Base-by-base conservation (phyloP, 2,329 filamentous ascomycete genomes). In the Teratosphaeriaceae sp. region DNA sequence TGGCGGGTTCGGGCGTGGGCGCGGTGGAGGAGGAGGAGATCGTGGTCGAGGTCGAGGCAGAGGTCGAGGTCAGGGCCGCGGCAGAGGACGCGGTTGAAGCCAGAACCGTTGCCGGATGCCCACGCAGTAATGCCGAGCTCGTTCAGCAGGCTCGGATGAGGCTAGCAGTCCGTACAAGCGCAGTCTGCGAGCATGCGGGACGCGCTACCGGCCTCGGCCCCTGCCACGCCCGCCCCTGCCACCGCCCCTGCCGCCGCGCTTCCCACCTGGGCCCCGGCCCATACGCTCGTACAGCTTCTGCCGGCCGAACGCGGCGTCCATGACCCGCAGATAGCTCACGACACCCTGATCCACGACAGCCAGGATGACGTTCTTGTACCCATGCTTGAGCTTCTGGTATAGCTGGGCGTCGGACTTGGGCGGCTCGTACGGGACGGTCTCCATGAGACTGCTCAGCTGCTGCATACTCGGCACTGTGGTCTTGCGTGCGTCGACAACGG, bases 291-390 rank as follows among this genome's bases (percentile, higher is more conserved):
- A 88, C 27, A 95, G 58, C 62, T 68, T 79, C 64, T 94, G 88
- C 49, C 59, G 55, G 1, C 62, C 82, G 65, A 96, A 96, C 1
- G 82, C 82, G 9, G 80, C 81, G 68, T 97, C 88, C 1, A 78
- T 80, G 45, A 96, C 74, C 19, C 85, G 73, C 57, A 96, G 72
- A 61, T 90, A 97, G 62, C 90, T 97, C 35, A 89, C 84, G 18
- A 97, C 75, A 0, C 92, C 92, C 49, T 88, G 78, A 61, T 97
- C 92, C 24, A 96, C 88, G 2, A 97, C 78, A 0, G 89, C 92
- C 19, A 98, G 63, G 24, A 96, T 72, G 23, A 92, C 85, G 63
- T 87, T 92, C 51, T 87, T 78, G 62, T 84, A 81, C 1, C 88
- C 92, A 57, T 94, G 81, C 65, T 88, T 90, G 50, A 97, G 68